Evolutionary conservation across 2,329 filamentous ascomycete genomes (phyloP), one percentile per base, ranked within the genome.

Genomic region (Orbilia brochopaga): DNA sequence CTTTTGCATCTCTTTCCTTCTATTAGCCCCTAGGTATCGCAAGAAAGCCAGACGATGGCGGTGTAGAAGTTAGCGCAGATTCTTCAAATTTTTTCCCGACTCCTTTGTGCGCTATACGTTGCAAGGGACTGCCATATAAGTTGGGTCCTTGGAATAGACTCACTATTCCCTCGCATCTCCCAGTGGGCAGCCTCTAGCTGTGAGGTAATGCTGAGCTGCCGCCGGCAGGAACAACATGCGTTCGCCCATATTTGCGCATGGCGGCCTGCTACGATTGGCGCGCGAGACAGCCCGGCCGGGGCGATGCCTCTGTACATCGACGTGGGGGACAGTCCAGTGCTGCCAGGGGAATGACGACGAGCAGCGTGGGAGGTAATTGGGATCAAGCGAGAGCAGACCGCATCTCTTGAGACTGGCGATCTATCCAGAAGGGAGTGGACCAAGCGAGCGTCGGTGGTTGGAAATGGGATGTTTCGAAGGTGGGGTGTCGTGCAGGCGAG

Each of bases 271-370:
- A 19, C 44, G 21, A 21, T 64, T 35, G 60, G 44, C 55, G 55
- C 59, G 51, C 60, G 67, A 72, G 66, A 64, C 66, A 70, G 54
- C 66, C 59, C 66, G 32, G 55, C 7, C 23, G 55, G 67, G 67
- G 67, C 67, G 35, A 72, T 72, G 67, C 55, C 67, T 72, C 67
- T 65, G 24, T 72, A 65, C 67, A 72, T 72, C 17, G 56, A 61
- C 24, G 27, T 6, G n/a, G 21, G 8, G 40, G 44, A 19, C 7
- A 15, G 15, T 19, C 15, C n/a, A 5, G 8, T 48, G 17, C 17
- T 19, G 37, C 15, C 15, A 5, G 6, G 19, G 19, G 8, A 5
- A 19, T 48, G 17, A 7, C 30, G 24, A 35, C 7, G 21, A 21
- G 17, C 23, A 7, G 8, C 5, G 23, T 30, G 13, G 23, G 7